Percentiles rank a stretch among this genome's conserved stretches.
These are phyloP conservation scores for Skeletonema grethae DNA, from an alignment of 108 stramenopile species.

Conservation along the genomic window DNA sequence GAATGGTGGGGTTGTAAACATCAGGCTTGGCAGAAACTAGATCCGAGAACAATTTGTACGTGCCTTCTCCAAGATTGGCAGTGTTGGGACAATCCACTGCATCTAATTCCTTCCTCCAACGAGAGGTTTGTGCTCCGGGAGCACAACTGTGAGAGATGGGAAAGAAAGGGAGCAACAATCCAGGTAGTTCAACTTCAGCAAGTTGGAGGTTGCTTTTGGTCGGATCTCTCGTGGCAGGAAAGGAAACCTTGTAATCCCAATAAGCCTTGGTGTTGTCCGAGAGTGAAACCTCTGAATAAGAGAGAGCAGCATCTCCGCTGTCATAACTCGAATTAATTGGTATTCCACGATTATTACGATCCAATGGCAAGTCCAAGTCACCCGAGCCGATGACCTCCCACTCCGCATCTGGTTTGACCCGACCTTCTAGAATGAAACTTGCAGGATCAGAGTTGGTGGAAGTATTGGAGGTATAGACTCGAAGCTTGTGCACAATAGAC, in stretches of 20 bases:
- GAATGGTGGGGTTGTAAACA: slow-evolving; percentile 29
- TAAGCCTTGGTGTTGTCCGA: slow-evolving; percentile 3
- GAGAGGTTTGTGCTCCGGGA: slow-evolving; percentile 7
- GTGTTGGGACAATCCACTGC: slow-evolving; percentile 15
- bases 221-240: slow-evolving; percentile 7
- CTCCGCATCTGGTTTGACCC: neutral
- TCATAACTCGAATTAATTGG: neutral
- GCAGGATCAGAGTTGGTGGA: neutral
- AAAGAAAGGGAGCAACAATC: slow-evolving; percentile 5
- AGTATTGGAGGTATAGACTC: neutral
- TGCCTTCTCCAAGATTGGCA: slow-evolving; percentile 9
- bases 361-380: neutral
- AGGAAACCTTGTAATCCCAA: slow-evolving; percentile 5
- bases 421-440: slow-evolving; percentile 7
- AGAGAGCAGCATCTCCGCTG: neutral
- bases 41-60: slow-evolving; percentile 21
- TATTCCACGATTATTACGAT: neutral
- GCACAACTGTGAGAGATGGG: slow-evolving; percentile 1
- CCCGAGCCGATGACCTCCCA: neutral
- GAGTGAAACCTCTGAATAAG: neutral
- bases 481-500: neutral
- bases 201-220: neutral
- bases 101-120: slow-evolving; percentile 15
- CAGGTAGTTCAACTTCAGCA: slow-evolving; percentile 15
- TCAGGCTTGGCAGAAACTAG: slow-evolving; percentile 26